A percentile compares a stretch with the other conserved stretches of the same genome.
phyloP scores from a whole-genome alignment of 352 stramenopile genomes.

The Bremia lactucae region DNA sequence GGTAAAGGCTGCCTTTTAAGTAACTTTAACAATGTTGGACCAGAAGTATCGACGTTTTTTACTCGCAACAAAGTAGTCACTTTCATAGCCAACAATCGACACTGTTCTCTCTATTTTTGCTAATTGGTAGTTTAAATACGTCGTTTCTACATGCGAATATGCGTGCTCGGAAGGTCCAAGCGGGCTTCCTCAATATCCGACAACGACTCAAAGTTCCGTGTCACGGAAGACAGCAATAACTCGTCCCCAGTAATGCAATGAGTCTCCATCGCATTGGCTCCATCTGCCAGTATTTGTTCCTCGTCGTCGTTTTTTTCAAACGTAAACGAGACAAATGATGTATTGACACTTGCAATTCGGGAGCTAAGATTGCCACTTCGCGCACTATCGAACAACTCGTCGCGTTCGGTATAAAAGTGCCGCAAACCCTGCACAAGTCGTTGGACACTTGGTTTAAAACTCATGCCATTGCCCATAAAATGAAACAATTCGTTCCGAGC shows the following conservation, averaged over 20 bases:
- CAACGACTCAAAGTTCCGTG: slow-evolving; percentile 36
- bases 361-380: slow-evolving; percentile 18
- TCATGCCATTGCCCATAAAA: slow-evolving; percentile 60
- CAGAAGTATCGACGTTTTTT: no score
- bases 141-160: slow-evolving; percentile 25
- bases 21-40: no score
- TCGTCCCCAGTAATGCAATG: no score
- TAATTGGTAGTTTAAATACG: no score
- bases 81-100: no score
- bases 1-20: no score
- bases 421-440: slow-evolving; percentile 32
- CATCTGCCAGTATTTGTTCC: slow-evolving; percentile 7
- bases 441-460: slow-evolving; percentile 56
- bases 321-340: slow-evolving; percentile 34
- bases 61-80: no score
- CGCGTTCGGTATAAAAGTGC: slow-evolving; percentile 17
- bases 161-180: slow-evolving; percentile 25
- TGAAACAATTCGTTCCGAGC: slow-evolving; percentile 62
- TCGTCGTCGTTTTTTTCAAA: slow-evolving; percentile 14
- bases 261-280: slow-evolving; percentile 1
- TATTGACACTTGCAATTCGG: slow-evolving; percentile 26
- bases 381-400: slow-evolving; percentile 12
- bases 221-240: no score
- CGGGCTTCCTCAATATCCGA: slow-evolving; percentile 23
- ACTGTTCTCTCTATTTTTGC: no score